Evolutionary conservation across 2,329 filamentous ascomycete species (phyloP).

Genomic region (Myotisia sp.): DNA sequence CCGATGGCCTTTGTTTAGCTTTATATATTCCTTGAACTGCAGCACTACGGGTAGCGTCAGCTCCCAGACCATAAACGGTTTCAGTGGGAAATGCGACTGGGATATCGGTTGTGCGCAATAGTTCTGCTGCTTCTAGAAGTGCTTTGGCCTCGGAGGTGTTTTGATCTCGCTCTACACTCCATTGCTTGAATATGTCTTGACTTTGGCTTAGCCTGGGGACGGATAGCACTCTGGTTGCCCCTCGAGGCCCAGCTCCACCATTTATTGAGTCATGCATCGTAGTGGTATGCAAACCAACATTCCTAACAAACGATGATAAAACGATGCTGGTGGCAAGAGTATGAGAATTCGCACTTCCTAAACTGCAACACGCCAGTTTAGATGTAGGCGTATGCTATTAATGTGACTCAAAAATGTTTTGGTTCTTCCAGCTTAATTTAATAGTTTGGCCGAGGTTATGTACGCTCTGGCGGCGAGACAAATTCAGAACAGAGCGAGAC

Average conservation of each 20-base stretch:
- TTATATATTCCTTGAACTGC: conserved; percentile 85
- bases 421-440: too few species aligned
- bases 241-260: background rate
- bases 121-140: conserved; percentile 51
- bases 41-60: conserved; percentile 72
- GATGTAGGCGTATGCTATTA: too few species aligned
- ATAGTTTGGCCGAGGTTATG: too few species aligned
- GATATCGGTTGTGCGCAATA: conserved; percentile 49
- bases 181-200: conserved; percentile 26
- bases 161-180: conserved; percentile 23
- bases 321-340: too few species aligned
- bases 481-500: too few species aligned
- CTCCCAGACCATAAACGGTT: conserved; percentile 93
- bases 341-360: too few species aligned
- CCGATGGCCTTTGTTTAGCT: conserved; percentile 77
- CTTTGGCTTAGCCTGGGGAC: conserved; percentile 24
- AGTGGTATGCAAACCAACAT: too few species aligned
- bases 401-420: too few species aligned
- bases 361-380: too few species aligned
- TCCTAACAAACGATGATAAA: too few species aligned
- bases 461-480: too few species aligned
- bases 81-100: conserved; percentile 95
- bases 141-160: conserved; percentile 34
- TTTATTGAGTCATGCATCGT: conserved; percentile 2
- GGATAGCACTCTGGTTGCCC: conserved; percentile 23